Conservation (phyloP, 495 filamentous ascomycete genomes). For the Gamarada debralockiae region DNA sequence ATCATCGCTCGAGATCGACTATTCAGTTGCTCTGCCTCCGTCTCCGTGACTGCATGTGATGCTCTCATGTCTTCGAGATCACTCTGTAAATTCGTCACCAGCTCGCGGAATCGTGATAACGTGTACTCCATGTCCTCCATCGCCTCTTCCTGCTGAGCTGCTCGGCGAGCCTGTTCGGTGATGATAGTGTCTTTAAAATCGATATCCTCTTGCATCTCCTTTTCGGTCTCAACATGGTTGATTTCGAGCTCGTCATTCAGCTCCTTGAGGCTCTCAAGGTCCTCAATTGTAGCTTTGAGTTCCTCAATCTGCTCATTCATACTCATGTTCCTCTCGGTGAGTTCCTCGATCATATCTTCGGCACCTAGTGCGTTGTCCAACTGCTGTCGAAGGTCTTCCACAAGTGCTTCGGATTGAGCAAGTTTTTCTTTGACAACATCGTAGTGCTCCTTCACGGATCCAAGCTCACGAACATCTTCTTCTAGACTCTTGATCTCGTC, state of each 20-base stretch:
- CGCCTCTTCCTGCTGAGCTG: slow-evolving; percentile 62
- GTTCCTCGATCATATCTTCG: slow-evolving; percentile 90
- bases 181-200: slow-evolving; percentile 77
- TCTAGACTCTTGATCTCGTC: slow-evolving; percentile 75
- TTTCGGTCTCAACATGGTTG: slow-evolving; percentile 88
- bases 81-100: slow-evolving; percentile 79
- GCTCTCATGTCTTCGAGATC: slow-evolving; percentile 90
- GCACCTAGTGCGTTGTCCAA: slow-evolving; percentile 82
- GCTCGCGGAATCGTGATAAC: slow-evolving; percentile 77
- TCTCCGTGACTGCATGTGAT: slow-evolving; percentile 86
- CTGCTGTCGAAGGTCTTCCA: slow-evolving; percentile 87
- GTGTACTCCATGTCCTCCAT: slow-evolving; percentile 90
- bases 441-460: slow-evolving; percentile 65
- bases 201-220: slow-evolving; percentile 90
- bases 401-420: slow-evolving; percentile 63
- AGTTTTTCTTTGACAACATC: slow-evolving; percentile 67
- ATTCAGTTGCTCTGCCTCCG: slow-evolving; percentile 82
- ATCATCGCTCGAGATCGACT: slow-evolving; percentile 87
- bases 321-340: slow-evolving; percentile 78
- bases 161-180: slow-evolving; percentile 66
- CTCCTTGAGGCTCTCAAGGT: slow-evolving; percentile 83
- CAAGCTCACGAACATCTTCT: slow-evolving; percentile 71
- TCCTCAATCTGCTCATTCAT: slow-evolving; percentile 82
- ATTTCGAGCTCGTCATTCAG: slow-evolving; percentile 91
- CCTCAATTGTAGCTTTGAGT: slow-evolving; percentile 73